A percentile compares a stretch with the other conserved stretches of the same genome.
These are phyloP conservation scores for Yamadazyma friedrichii DNA, from an alignment of 1,139 yeast genomes.

Conservation along the genomic window DNA sequence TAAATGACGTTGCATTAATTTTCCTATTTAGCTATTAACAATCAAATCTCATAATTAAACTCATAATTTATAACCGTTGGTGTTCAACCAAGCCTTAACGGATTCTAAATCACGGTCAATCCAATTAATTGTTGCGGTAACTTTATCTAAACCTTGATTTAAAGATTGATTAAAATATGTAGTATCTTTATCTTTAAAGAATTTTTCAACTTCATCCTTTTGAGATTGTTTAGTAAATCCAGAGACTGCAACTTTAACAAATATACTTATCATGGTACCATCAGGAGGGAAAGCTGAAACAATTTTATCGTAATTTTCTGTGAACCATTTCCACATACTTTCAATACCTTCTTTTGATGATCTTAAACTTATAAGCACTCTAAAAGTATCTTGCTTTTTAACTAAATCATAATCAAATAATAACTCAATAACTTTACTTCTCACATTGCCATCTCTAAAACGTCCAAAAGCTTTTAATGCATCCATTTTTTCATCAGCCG, in stretches of 20 bases:
- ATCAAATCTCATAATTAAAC: too few species aligned
- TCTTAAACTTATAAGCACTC: slow-evolving; percentile 73
- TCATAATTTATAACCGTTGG: slow-evolving; percentile 37
- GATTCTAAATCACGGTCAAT: slow-evolving; percentile 57
- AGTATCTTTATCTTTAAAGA: slow-evolving; percentile 61
- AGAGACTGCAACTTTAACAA: slow-evolving; percentile 60
- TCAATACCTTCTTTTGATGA: slow-evolving; percentile 61
- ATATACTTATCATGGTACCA: slow-evolving; percentile 71
- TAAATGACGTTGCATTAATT: too few species aligned
- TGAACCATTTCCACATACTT: slow-evolving; percentile 76
- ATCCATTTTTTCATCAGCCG: slow-evolving; percentile 71
- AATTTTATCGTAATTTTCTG: slow-evolving; percentile 69
- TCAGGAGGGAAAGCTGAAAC: slow-evolving; percentile 75
- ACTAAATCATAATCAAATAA: slow-evolving; percentile 68
- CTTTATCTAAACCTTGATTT: slow-evolving; percentile 68
- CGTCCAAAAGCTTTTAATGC: slow-evolving; percentile 78
- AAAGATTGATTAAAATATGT: slow-evolving; percentile 74
- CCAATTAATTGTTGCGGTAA: slow-evolving; percentile 65
- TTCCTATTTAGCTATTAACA: too few species aligned
- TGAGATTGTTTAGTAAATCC: slow-evolving; percentile 66
- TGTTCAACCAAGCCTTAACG: slow-evolving; percentile 53
- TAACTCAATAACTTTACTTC: slow-evolving; percentile 58
- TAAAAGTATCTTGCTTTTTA: slow-evolving; percentile 78
- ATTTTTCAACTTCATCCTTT: slow-evolving; percentile 53
- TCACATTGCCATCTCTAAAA: slow-evolving; percentile 56